Evolutionary conservation across 768 basidiomycete species (phyloP).

Genomic region (Amanita polypyramis): DNA sequence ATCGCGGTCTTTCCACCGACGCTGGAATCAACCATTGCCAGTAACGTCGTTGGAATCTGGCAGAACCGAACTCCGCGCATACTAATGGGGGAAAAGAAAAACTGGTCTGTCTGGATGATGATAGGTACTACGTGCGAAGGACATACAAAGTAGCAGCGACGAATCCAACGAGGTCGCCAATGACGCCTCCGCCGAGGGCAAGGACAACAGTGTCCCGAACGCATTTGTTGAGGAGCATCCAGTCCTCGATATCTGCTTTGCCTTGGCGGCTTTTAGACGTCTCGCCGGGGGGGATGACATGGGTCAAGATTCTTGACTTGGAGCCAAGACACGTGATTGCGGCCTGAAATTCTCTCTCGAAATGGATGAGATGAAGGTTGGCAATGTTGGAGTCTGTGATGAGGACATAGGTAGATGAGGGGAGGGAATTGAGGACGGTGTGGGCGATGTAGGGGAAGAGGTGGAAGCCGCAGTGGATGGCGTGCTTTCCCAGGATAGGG

Average conservation of each 20-base stretch:
- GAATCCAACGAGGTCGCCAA: conserved; percentile 94
- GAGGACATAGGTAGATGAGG: conserved; percentile 83
- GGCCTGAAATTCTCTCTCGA: conserved; percentile 54
- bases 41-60: conserved; percentile 91
- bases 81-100: conserved; percentile 28
- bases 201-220: conserved; percentile 90
- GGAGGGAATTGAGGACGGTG: conserved; percentile 60
- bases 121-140: conserved; percentile 6
- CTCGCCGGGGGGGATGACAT: conserved; percentile 85
- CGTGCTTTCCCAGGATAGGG: conserved; percentile 73
- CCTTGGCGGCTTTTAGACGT: conserved; percentile 84
- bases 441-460: conserved; percentile 75
- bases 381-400: conserved; percentile 91
- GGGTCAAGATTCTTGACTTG: conserved; percentile 60
- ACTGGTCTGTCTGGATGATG: neutral
- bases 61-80: conserved; percentile 96
- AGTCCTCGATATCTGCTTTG: conserved; percentile 93
- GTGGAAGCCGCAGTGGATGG: conserved; percentile 92
- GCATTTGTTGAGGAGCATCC: conserved; percentile 75
- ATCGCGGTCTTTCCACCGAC: conserved; percentile 99
- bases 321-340: conserved; percentile 21
- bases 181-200: conserved; percentile 93
- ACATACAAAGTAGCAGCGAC: conserved; percentile 95
- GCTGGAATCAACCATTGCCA: conserved; percentile 98
- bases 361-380: conserved; percentile 58